These are phyloP conservation scores for Asterella californica DNA, from an alignment of 225 moss, liverwort and hornwort species.

Conservation along the genomic window DNA sequence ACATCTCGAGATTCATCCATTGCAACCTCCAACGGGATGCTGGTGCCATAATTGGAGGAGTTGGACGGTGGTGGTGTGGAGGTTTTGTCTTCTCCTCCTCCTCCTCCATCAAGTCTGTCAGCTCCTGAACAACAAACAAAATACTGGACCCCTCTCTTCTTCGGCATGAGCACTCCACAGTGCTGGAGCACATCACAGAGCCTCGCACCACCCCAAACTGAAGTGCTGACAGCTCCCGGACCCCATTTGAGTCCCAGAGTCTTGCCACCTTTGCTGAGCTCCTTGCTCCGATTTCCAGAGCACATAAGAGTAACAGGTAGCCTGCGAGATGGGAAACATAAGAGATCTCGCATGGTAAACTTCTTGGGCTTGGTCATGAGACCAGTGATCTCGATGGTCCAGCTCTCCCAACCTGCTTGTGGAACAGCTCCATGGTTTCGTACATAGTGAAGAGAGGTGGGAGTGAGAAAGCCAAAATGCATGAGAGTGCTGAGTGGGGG, in stretches of 20 bases:
- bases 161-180: conserved; percentile 24
- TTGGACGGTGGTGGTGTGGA: not conserved
- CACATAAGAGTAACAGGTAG: conserved; percentile 44
- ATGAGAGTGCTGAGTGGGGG: conserved; percentile 39
- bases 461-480: conserved; percentile 48
- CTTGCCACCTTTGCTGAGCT: conserved; percentile 30
- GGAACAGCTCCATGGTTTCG: conserved; percentile 42
- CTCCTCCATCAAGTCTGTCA: conserved; percentile 17
- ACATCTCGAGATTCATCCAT: conserved; percentile 44
- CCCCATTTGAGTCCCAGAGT: conserved; percentile 30
- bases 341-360: conserved; percentile 39
- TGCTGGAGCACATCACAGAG: conserved; percentile 35
- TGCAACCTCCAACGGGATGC: conserved; percentile 40
- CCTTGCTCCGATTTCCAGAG: conserved; percentile 43
- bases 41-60: conserved; percentile 26
- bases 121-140: conserved; percentile 37
- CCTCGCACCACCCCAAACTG: conserved; percentile 43
- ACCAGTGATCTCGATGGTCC: conserved; percentile 35
- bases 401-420: conserved; percentile 36
- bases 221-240: conserved; percentile 41
- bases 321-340: conserved; percentile 35
- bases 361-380: conserved; percentile 33
- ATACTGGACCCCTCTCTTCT: conserved; percentile 19
- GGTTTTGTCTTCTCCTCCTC: not conserved
- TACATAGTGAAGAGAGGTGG: conserved; percentile 40